Conservation (phyloP, 2,329 filamentous ascomycete genomes). For the Pseudogymnoascus sp. region DNA sequence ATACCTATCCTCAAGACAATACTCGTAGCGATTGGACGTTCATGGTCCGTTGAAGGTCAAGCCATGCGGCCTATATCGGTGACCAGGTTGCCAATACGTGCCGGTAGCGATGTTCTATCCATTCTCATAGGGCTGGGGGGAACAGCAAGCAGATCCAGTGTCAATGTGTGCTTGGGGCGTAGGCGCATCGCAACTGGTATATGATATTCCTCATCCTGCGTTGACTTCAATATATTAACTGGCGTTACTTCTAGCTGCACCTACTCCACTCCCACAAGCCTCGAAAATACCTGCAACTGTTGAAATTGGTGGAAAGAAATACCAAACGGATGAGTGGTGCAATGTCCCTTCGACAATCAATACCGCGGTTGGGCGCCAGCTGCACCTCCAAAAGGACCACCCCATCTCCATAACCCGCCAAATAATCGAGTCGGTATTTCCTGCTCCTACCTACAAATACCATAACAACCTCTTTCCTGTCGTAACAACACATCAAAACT, state of each 20-base stretch:
- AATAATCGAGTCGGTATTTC: slow-evolving; percentile 86
- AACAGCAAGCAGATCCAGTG: slow-evolving; percentile 13
- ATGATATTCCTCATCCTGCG: background rate
- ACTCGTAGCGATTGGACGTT: background rate
- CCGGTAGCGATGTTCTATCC: slow-evolving; percentile 18
- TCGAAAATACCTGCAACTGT: background rate
- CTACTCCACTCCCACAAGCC: background rate
- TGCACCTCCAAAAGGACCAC: slow-evolving; percentile 90
- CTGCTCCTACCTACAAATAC: slow-evolving; percentile 59
- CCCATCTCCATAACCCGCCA: slow-evolving; percentile 83
- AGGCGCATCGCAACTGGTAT: slow-evolving; percentile 22
- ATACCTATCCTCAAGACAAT: background rate
- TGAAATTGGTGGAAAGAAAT: slow-evolving; percentile 40
- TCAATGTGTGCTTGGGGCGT: slow-evolving; percentile 21
- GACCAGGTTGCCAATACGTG: slow-evolving; percentile 15
- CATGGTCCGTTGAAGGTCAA: slow-evolving; percentile 3
- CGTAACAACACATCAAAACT: slow-evolving; percentile 79
- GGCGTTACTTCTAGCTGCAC: background rate
- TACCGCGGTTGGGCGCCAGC: slow-evolving; percentile 60
- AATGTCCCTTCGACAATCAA: slow-evolving; percentile 74
- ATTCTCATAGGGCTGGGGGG: slow-evolving; percentile 21
- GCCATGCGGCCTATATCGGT: slow-evolving; percentile 20
- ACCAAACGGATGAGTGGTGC: slow-evolving; percentile 70
- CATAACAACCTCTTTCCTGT: slow-evolving; percentile 76
- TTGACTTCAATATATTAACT: background rate